These are phyloP conservation scores for Aspergillus texensis DNA, from an alignment of 2,329 filamentous ascomycete species.

Conservation along the genomic window DNA sequence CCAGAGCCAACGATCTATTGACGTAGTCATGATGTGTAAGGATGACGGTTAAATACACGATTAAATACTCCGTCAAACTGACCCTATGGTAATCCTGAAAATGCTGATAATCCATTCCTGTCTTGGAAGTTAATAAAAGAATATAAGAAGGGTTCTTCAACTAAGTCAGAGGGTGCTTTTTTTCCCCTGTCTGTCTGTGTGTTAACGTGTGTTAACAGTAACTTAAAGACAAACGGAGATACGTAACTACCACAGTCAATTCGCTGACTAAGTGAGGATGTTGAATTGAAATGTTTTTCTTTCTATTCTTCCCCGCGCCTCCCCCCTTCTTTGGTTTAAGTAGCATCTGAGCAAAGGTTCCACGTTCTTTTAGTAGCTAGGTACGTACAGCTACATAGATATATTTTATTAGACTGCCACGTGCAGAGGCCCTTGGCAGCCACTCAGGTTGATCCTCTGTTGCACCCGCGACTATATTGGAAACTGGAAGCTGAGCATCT, in stretches of 20 bases:
- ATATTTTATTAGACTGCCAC: neutral
- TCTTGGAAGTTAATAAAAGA: neutral
- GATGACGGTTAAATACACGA: neutral
- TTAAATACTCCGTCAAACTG: neutral
- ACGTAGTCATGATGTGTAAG: neutral
- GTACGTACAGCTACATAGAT: neutral
- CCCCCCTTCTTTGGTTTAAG: neutral
- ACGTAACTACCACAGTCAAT: neutral
- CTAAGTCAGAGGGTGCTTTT: neutral
- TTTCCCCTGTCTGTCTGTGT: neutral
- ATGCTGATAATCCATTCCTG: neutral
- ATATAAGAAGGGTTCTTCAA: neutral
- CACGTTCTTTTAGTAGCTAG: neutral
- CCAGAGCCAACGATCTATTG: neutral
- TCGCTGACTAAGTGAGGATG: neutral
- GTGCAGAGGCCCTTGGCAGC: neutral
- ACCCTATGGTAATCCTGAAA: neutral
- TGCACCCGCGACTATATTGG: neutral
- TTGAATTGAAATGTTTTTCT: neutral
- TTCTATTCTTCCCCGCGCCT: too few relatives aligned
- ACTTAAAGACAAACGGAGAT: neutral
- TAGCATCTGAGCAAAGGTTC: neutral
- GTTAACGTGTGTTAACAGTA: too few relatives aligned
- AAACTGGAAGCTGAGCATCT: neutral
- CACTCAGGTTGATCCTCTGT: neutral